A percentile compares a stretch with the other conserved stretches of the same genome.
Evolutionary conservation across 1,284 basidiomycete genomes (phyloP).

Genomic region (Melampsora larici-populina): DNA sequence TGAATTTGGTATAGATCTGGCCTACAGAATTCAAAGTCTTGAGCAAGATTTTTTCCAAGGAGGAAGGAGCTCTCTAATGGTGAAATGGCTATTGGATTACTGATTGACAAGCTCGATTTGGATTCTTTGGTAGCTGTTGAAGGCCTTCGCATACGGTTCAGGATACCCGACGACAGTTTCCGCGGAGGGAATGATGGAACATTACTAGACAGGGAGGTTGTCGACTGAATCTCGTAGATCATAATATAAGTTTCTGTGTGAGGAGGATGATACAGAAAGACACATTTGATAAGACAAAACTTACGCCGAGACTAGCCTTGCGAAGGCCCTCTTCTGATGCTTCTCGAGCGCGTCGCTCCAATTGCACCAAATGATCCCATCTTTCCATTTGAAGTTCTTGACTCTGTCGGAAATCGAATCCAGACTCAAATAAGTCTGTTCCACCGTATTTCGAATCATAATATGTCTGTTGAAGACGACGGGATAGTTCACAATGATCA

Average conservation of each 20-base stretch:
- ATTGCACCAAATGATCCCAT: slow-evolving; percentile 31
- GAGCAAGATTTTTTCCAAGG: not conserved
- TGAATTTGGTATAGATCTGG: not conserved
- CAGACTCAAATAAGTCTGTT: not conserved
- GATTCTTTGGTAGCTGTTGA: not conserved
- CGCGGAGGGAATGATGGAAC: not conserved
- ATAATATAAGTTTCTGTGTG: no score
- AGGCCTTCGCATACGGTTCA: not conserved
- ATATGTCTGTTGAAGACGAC: slow-evolving; percentile 2
- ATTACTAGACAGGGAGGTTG: not conserved
- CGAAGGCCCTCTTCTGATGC: slow-evolving; percentile 35
- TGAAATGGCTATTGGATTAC: not conserved
- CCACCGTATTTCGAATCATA: not conserved
- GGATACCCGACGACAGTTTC: not conserved
- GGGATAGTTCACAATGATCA: no score
- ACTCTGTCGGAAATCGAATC: not conserved
- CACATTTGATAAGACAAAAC: not conserved
- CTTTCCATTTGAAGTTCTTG: slow-evolving; percentile 18
- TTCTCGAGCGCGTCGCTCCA: slow-evolving; percentile 37
- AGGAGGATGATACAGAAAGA: no score
- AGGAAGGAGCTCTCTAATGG: not conserved
- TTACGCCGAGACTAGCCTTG: slow-evolving; percentile 29
- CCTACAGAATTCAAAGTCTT: not conserved
- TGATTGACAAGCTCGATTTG: not conserved
- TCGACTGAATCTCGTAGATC: not conserved